Percentiles rank a stretch among this genome's conserved stretches.
phyloP scores from a whole-genome alignment of 495 filamentous ascomycete genomes.

The Wilcoxina mikolae region DNA sequence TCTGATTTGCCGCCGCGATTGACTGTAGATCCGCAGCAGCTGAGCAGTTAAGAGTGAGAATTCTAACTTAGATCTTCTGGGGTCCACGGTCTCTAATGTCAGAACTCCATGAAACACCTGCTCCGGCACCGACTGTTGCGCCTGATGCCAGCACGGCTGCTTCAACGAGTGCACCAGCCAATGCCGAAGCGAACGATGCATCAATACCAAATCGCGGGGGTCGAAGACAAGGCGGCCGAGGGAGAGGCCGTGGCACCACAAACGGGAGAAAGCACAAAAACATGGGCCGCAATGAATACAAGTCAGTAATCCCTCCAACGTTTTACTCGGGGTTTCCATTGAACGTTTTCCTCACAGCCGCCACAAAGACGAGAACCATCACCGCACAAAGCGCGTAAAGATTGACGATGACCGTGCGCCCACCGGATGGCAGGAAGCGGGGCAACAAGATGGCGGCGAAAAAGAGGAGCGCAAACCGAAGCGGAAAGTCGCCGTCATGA shows the following conservation, averaged over 20 bases:
- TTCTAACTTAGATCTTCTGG: too few relatives aligned
- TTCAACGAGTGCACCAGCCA: too few relatives aligned
- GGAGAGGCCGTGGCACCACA: neutral
- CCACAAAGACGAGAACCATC: neutral
- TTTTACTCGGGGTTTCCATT: conserved; percentile 14
- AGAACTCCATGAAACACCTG: too few relatives aligned
- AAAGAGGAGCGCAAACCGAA: conserved; percentile 72
- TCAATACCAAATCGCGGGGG: too few relatives aligned
- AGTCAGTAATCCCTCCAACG: neutral
- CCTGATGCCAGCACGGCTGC: too few relatives aligned
- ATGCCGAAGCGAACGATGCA: too few relatives aligned
- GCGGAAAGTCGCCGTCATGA: conserved; percentile 83
- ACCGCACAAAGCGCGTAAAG: neutral
- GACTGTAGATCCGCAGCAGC: too few relatives aligned
- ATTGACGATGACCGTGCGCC: neutral
- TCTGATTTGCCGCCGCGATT: too few relatives aligned
- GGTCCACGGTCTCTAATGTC: too few relatives aligned
- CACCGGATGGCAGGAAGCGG: conserved; percentile 22
- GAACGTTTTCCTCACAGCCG: conserved; percentile 21
- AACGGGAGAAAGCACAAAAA: conserved; percentile 3
- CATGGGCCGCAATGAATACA: conserved; percentile 3
- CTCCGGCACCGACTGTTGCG: too few relatives aligned
- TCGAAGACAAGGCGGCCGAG: neutral
- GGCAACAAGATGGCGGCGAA: conserved; percentile 3
- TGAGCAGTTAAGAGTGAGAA: too few relatives aligned